Conservation (phyloP, 306 rosid genomes). For the Ammopiptanthus mongolicus region DNA sequence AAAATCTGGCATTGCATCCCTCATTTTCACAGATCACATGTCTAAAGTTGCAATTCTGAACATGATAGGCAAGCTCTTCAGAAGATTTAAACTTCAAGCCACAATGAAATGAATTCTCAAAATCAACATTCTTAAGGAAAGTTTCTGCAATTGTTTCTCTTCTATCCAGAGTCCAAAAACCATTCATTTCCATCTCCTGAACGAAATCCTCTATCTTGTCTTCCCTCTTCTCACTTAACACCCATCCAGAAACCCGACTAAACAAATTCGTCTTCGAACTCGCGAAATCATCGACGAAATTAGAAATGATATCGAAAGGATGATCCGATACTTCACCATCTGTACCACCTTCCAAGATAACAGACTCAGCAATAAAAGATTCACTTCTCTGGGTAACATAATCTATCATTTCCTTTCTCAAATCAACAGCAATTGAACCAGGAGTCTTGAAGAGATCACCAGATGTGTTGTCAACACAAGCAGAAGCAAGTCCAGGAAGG, state of each 20-base stretch:
- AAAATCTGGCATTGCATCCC: conserved; percentile 62
- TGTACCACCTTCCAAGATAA: conserved; percentile 52
- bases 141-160: conserved; percentile 47
- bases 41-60: conserved; percentile 46
- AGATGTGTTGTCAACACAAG: conserved; percentile 74
- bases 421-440: conserved; percentile 60
- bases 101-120: conserved; percentile 57
- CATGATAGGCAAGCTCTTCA: conserved; percentile 54
- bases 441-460: conserved; percentile 67
- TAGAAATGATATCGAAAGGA: conserved; percentile 69
- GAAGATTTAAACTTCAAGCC: conserved; percentile 35
- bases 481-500: conserved; percentile 70
- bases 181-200: conserved; percentile 70
- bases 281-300: conserved; percentile 70
- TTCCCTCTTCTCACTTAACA: conserved; percentile 76
- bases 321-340: conserved; percentile 50
- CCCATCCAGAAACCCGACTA: conserved; percentile 69
- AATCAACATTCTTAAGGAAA: conserved; percentile 71
- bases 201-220: conserved; percentile 81
- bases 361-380: conserved; percentile 61
- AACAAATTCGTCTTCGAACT: conserved; percentile 62
- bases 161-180: conserved; percentile 66
- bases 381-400: conserved; percentile 62
- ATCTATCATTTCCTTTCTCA: conserved; percentile 78
- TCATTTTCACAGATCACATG: conserved; percentile 46